Conservation (phyloP, 768 basidiomycete genomes). For the Mycena venus region DNA sequence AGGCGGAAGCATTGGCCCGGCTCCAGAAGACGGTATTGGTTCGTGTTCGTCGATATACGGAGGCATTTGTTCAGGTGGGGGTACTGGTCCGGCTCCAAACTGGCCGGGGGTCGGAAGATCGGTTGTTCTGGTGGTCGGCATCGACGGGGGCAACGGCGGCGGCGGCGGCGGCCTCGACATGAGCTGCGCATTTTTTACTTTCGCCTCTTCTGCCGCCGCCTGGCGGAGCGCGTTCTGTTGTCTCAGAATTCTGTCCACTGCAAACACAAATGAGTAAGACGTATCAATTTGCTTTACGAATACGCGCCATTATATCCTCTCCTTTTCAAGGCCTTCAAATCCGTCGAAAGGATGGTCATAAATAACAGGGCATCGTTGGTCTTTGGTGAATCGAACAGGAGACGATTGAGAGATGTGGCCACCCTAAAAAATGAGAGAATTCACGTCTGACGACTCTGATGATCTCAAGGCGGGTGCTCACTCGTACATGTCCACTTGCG, state of each 20-base stretch:
- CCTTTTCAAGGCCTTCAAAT: constrained; percentile 82
- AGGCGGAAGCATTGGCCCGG: not conserved
- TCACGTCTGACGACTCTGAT: not conserved
- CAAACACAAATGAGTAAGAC: not conserved
- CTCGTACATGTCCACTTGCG: constrained; percentile 93
- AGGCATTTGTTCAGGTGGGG: not conserved
- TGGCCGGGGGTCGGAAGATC: constrained; percentile 14
- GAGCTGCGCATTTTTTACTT: constrained; percentile 49
- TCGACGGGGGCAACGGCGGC: constrained; percentile 15
- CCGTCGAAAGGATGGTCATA: constrained; percentile 94
- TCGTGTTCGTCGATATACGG: no score
- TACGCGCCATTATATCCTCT: constrained; percentile 85
- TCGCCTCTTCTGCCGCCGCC: constrained; percentile 62
- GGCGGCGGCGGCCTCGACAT: constrained; percentile 40
- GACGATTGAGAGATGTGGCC: constrained; percentile 84
- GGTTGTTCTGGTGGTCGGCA: constrained; percentile 19
- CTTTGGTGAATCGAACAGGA: constrained; percentile 83
- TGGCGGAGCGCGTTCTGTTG: constrained; percentile 81
- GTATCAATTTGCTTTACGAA: not conserved
- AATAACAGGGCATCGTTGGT: constrained; percentile 91
- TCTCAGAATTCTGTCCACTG: constrained; percentile 92
- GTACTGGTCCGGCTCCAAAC: not conserved
- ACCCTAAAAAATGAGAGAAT: constrained; percentile 64
- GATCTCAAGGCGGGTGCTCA: constrained; percentile 56
- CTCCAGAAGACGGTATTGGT: not conserved